Conservation (phyloP, 768 basidiomycete species). For the Agaricus blazei region DNA sequence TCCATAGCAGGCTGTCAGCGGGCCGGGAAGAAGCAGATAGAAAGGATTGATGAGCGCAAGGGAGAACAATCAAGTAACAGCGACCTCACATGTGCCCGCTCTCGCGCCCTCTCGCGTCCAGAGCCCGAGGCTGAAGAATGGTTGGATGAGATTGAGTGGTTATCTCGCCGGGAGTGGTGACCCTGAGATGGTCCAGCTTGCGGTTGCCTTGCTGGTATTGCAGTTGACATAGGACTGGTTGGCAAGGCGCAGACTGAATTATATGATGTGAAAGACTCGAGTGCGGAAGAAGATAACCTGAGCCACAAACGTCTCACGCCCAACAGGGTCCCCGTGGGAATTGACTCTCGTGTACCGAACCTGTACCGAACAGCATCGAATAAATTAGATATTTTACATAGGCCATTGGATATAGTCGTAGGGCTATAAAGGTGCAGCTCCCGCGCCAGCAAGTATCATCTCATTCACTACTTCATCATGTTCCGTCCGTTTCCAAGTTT, state of each 20-base stretch:
- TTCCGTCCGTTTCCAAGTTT: conserved; percentile 81
- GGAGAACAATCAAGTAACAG: not conserved
- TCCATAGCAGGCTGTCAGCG: conserved; percentile 69
- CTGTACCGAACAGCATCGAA: not conserved
- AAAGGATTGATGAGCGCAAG: conserved; percentile 7
- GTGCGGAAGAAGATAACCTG: not conserved
- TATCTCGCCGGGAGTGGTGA: conserved; percentile 48
- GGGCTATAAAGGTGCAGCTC: conserved; percentile 6
- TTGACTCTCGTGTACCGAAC: not conserved
- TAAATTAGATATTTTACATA: conserved; percentile 1
- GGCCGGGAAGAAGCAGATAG: not conserved
- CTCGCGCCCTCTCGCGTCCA: conserved; percentile 34
- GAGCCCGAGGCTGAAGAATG: conserved; percentile 29
- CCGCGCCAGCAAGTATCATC: conserved; percentile 42
- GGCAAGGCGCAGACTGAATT: not conserved
- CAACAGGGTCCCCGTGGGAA: conserved; percentile 1
- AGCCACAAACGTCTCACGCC: not conserved
- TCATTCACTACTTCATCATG: conserved; percentile 62
- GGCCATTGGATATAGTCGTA: not conserved
- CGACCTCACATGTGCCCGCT: conserved; percentile 30
- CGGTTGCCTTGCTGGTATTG: conserved; percentile 23
- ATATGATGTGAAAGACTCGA: not conserved
- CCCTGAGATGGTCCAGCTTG: conserved; percentile 21
- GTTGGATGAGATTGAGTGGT: conserved; percentile 44
- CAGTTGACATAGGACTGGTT: conserved; percentile 5